Conservation (phyloP, 2,329 filamentous ascomycete genomes). For the Trichothecium sympodiale region DNA sequence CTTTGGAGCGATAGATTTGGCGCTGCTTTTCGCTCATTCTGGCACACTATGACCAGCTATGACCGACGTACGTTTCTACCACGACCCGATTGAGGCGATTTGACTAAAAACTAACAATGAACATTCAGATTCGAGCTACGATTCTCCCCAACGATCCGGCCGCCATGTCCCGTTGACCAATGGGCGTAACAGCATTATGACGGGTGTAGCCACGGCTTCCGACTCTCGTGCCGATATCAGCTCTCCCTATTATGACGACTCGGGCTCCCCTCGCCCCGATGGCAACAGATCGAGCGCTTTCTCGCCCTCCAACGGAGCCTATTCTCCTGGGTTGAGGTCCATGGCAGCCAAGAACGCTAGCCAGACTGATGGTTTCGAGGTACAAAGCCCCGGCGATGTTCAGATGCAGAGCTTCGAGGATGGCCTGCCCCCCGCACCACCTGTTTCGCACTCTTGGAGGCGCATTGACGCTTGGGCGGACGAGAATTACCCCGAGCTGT, state of each 20-base stretch:
- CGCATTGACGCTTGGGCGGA: slow-evolving; percentile 92
- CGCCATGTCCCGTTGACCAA: slow-evolving; percentile 82
- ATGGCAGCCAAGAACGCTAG: slow-evolving; percentile 55
- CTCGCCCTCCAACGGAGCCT: slow-evolving; percentile 57
- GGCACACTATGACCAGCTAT: slow-evolving; percentile 78
- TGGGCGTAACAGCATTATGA: slow-evolving; percentile 70
- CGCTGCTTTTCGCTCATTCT: slow-evolving; percentile 76
- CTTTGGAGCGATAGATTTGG: slow-evolving; percentile 39
- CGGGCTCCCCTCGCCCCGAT: slow-evolving; percentile 26
- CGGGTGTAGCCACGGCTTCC: slow-evolving; percentile 77
- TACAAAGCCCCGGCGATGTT: slow-evolving; percentile 68
- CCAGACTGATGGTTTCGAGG: slow-evolving; percentile 57
- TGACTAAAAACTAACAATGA: slow-evolving; percentile 9
- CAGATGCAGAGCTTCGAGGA: slow-evolving; percentile 95
- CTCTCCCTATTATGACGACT: slow-evolving; percentile 68
- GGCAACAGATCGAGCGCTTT: background rate
- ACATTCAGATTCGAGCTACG: slow-evolving; percentile 69
- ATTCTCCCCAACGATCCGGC: slow-evolving; percentile 86
- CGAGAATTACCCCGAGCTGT: slow-evolving; percentile 89
- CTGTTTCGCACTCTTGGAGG: slow-evolving; percentile 80
- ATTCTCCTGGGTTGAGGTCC: slow-evolving; percentile 86
- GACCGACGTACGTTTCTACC: slow-evolving; percentile 46
- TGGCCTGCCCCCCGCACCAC: slow-evolving; percentile 79
- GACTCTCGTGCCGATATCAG: slow-evolving; percentile 81
- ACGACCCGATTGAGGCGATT: slow-evolving; percentile 3